Base-by-base conservation (phyloP, 768 basidiomycete genomes). In the Boletus subparvulus region DNA sequence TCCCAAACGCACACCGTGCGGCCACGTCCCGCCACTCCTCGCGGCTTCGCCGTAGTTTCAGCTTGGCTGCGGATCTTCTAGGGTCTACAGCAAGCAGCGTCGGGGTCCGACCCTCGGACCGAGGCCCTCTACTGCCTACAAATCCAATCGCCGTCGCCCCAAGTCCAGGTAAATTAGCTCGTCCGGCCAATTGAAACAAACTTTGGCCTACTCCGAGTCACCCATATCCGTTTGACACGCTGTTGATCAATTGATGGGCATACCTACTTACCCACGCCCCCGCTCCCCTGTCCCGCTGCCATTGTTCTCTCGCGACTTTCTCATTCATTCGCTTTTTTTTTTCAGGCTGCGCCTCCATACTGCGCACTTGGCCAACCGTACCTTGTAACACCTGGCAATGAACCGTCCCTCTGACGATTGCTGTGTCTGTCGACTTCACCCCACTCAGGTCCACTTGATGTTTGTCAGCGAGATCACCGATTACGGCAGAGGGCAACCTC, bases 401-500 rank as follows among this genome's bases (percentile, higher is more conserved):
- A 40, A 32, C 35, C 10, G 16, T 49, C 16, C 35, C 30, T 48
- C 58, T 45, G 39, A 47, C 21, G 45, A 19, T 56, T 52, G 65
- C 66, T 57, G 57, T 68, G 66, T 36, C 16, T 5, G 16, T 10
- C 35, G 2, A 43, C 17, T 12, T 19, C 16, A 24, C 52, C 44
- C 32, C 28, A 46, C 51, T 32, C 32, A 58, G 55, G 11, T 32
- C 28, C 28, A 37, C 26, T 37, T 33, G 42, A 37, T 14, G 37
- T 13, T 19, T 12, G 35, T 26, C 24, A 9, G 40, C 39, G 32
- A 55, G 28, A 24, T 54, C 37, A 49, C 40, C 32, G 16, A 36
- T 65, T 52, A 65, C 66, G 63, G 51, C 48, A 67, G 33, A 17
- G 7, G 33, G 24, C 47, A 53, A 50, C 45, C 21, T 47, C 28